These are phyloP conservation scores for Logfia minima DNA, from an alignment of 129 eudicot genomes.

Conservation along the genomic window DNA sequence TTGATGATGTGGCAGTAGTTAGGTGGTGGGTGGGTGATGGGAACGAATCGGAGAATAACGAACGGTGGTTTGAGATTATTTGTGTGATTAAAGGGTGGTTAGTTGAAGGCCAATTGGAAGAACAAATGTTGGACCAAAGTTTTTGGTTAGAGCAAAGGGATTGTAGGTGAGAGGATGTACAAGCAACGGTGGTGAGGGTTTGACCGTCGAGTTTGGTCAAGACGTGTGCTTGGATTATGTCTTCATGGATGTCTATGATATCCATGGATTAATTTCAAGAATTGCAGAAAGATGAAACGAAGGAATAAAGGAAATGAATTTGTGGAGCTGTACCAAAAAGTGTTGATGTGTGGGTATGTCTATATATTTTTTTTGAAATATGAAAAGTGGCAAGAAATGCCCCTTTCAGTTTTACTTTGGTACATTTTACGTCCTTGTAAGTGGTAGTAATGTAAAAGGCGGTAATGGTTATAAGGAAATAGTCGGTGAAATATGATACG, in stretches of 20 bases:
- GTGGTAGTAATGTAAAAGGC: too few relatives aligned
- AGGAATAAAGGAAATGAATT: background rate
- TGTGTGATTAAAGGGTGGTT: conserved; percentile 5
- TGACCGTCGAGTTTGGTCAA: conserved; percentile 44
- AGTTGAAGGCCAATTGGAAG: conserved; percentile 48
- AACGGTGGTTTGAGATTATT: conserved; percentile 33
- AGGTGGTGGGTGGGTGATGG: conserved; percentile 30
- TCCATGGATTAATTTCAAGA: conserved; percentile 17
- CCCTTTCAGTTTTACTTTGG: background rate
- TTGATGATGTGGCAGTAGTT: background rate
- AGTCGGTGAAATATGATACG: too few relatives aligned
- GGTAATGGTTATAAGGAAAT: too few relatives aligned
- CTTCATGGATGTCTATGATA: conserved; percentile 30
- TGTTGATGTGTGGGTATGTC: background rate
- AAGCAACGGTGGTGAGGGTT: conserved; percentile 48
- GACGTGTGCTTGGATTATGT: conserved; percentile 35
- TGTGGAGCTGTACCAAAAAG: background rate
- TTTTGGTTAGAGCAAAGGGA: conserved; percentile 39
- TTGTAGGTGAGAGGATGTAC: conserved; percentile 39
- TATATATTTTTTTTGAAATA: too few relatives aligned
- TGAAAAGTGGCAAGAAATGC: background rate
- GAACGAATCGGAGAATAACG: conserved; percentile 34
- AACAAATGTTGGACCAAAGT: conserved; percentile 52
- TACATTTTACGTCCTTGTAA: background rate
- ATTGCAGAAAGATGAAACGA: conserved; percentile 8